Percentiles rank a stretch among this genome's conserved stretches.
These are phyloP conservation scores for Collybia mongolica DNA, from an alignment of 768 basidiomycete genomes.

Conservation along the genomic window DNA sequence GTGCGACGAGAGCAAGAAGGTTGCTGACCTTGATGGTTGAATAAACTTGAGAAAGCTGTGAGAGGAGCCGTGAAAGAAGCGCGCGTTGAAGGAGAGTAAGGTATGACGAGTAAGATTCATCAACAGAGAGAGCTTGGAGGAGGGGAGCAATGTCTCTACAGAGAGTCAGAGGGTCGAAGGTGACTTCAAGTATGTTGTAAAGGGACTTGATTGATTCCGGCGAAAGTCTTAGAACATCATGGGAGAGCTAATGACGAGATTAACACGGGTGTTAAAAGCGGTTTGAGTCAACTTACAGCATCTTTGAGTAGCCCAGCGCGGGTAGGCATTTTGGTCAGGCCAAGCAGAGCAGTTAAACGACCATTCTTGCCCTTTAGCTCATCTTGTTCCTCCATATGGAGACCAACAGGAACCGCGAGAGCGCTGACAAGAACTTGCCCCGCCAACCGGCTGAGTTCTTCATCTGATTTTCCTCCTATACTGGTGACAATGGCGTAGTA, in stretches of 20 bases:
- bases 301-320: conserved; percentile 84
- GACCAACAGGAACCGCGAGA: conserved; percentile 87
- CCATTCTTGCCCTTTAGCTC: conserved; percentile 62
- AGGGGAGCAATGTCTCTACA: conserved; percentile 78
- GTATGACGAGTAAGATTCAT: conserved; percentile 73
- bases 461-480: conserved; percentile 73
- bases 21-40: conserved; percentile 79
- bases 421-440: conserved; percentile 92
- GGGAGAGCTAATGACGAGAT: conserved; percentile 54
- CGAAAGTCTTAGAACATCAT: conserved; percentile 80
- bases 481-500: conserved; percentile 74
- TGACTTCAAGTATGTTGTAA: conserved; percentile 87
- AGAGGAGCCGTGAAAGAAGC: conserved; percentile 85
- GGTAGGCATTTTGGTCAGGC: conserved; percentile 81
- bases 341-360: conserved; percentile 84
- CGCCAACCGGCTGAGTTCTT: conserved; percentile 77
- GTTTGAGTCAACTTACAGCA: conserved; percentile 55
- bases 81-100: conserved; percentile 89
- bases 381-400: conserved; percentile 45
- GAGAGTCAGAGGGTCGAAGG: conserved; percentile 89
- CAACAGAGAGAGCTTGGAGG: conserved; percentile 55
- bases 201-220: conserved; percentile 72
- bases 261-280: conserved; percentile 3
- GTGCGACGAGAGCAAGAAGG: conserved; percentile 75
- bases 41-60: conserved; percentile 92